phyloP scores from a whole-genome alignment of 768 basidiomycete species.

The Auricularia sp. region DNA sequence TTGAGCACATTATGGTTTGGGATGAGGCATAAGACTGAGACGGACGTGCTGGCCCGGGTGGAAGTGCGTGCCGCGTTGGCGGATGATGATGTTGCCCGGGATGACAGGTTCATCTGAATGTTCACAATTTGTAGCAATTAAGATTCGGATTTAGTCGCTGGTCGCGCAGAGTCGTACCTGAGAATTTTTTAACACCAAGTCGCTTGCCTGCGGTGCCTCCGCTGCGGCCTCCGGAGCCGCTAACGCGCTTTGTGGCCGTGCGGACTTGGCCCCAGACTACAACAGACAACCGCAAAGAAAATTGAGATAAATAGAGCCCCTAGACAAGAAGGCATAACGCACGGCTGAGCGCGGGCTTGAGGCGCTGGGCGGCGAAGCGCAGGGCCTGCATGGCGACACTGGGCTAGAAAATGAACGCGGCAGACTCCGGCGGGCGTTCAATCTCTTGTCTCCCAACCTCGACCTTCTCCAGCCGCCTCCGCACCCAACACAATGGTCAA shows the following conservation, averaged over 20 bases:
- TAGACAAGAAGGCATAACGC: background rate
- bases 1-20: slow-evolving; percentile 3
- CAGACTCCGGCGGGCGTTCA: background rate
- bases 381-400: background rate
- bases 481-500: slow-evolving; percentile 50
- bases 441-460: background rate
- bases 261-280: slow-evolving; percentile 58
- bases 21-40: slow-evolving; percentile 8
- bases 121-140: background rate
- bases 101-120: slow-evolving; percentile 76
- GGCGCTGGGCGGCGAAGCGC: background rate
- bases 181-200: slow-evolving; percentile 92
- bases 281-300: slow-evolving; percentile 17
- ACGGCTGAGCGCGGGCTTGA: background rate
- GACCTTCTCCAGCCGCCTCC: background rate
- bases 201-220: slow-evolving; percentile 89
- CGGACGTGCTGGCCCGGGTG: slow-evolving; percentile 90
- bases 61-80: slow-evolving; percentile 88
- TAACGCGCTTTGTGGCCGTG: slow-evolving; percentile 93
- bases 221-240: slow-evolving; percentile 88
- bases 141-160: background rate
- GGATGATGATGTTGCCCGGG: slow-evolving; percentile 92
- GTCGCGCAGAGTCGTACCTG: slow-evolving; percentile 42
- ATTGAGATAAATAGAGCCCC: background rate
- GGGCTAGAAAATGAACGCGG: background rate